phyloP scores from a whole-genome alignment of 768 basidiomycete species.

The Suillus weaverae region DNA sequence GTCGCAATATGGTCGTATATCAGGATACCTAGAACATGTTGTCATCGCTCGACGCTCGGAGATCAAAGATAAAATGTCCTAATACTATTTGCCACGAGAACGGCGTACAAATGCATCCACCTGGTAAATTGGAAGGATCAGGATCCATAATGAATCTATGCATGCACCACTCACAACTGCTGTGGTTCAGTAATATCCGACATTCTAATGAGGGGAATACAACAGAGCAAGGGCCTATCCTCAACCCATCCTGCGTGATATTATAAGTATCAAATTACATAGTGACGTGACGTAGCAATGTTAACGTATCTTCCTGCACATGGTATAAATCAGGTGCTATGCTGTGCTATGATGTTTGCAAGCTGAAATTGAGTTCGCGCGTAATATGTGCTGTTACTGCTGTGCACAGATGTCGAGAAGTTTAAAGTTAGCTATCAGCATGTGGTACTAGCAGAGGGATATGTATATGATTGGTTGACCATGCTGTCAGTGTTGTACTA shows the following conservation, averaged over 20 bases:
- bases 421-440: neutral
- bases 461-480: no score
- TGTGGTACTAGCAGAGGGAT: no score
- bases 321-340: neutral
- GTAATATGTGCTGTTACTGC: neutral
- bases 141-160: neutral
- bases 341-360: neutral
- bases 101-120: conserved; percentile 3
- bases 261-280: neutral
- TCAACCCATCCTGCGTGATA: neutral
- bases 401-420: neutral
- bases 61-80: neutral
- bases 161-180: neutral
- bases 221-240: neutral
- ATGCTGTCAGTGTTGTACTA: no score
- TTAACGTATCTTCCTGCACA: neutral
- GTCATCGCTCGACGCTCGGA: neutral
- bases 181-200: neutral
- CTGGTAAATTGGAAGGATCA: neutral
- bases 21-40: conserved; percentile 21
- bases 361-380: neutral
- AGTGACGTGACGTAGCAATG: neutral
- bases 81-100: conserved; percentile 8
- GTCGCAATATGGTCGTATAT: conserved; percentile 33
- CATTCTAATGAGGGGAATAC: neutral